Conservation (phyloP, 2,329 filamentous ascomycete species). For the Fusarium sp. region DNA sequence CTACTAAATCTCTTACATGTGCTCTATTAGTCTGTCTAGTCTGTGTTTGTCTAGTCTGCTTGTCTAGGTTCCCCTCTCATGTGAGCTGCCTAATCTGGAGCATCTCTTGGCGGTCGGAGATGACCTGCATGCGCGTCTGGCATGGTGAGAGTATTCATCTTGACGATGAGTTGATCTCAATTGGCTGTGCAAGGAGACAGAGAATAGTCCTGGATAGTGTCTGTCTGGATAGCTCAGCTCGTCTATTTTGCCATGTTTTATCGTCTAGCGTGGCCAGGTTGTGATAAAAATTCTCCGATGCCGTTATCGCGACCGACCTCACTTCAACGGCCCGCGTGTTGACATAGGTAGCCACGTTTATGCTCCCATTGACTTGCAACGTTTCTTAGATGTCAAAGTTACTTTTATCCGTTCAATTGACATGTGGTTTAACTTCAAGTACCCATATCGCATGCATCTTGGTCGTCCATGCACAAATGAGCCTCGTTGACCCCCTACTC, state of each 20-base stretch:
- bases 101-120: neutral
- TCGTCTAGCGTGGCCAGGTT: neutral
- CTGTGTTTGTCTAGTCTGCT: too few relatives aligned
- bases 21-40: neutral
- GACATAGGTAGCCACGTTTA: neutral
- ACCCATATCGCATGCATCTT: neutral
- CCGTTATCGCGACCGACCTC: neutral
- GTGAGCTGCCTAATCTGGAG: conserved; percentile 5
- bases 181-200: neutral
- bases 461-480: neutral
- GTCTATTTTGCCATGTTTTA: neutral
- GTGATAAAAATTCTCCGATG: neutral
- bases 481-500: neutral
- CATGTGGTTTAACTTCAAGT: neutral
- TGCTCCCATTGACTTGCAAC: neutral
- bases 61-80: neutral
- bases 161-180: neutral
- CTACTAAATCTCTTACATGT: neutral
- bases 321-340: neutral
- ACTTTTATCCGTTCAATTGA: neutral
- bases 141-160: neutral
- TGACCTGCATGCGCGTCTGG: neutral
- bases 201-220: neutral
- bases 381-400: neutral
- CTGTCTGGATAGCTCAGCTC: neutral